phyloP scores from a whole-genome alignment of 345 rosid species.

The Murraya koenigii region DNA sequence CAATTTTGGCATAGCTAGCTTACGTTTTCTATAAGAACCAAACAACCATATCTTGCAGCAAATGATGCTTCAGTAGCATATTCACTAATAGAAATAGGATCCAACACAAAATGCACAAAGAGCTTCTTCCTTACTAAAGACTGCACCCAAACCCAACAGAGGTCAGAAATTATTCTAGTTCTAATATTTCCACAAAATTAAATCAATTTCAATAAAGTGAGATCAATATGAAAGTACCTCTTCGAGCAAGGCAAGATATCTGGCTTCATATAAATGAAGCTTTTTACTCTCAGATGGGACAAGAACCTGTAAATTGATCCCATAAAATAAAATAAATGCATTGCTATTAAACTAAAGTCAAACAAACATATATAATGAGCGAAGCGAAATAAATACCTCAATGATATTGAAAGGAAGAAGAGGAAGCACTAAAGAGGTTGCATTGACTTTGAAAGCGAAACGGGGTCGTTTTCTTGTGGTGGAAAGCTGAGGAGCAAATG shows the following conservation, averaged over 20 bases:
- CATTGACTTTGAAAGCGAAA: constrained; percentile 19
- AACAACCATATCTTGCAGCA: constrained; percentile 76
- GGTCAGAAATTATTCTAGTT: background rate
- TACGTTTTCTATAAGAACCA: constrained; percentile 72
- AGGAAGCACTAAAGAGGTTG: constrained; percentile 47
- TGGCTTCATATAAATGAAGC: constrained; percentile 74
- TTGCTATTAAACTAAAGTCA: background rate
- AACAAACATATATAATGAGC: background rate
- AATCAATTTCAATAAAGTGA: background rate
- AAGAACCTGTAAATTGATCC: constrained; percentile 44
- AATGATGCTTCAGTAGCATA: constrained; percentile 65
- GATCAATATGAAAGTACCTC: constrained; percentile 41
- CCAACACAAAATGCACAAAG: constrained; percentile 79
- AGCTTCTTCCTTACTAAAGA: constrained; percentile 48
- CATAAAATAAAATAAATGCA: background rate
- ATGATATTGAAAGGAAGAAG: constrained; percentile 60
- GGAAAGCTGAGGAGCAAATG: background rate
- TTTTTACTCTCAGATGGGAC: constrained; percentile 76
- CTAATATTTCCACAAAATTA: background rate
- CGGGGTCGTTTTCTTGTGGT: background rate
- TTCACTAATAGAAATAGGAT: constrained; percentile 59
- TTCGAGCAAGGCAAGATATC: constrained; percentile 68
- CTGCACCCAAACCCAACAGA: constrained; percentile 33
- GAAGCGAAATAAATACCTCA: constrained; percentile 35
- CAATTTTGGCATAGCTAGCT: constrained; percentile 26